phyloP scores from a whole-genome alignment of 805 yeast species.

The Candida saitoana region DNA sequence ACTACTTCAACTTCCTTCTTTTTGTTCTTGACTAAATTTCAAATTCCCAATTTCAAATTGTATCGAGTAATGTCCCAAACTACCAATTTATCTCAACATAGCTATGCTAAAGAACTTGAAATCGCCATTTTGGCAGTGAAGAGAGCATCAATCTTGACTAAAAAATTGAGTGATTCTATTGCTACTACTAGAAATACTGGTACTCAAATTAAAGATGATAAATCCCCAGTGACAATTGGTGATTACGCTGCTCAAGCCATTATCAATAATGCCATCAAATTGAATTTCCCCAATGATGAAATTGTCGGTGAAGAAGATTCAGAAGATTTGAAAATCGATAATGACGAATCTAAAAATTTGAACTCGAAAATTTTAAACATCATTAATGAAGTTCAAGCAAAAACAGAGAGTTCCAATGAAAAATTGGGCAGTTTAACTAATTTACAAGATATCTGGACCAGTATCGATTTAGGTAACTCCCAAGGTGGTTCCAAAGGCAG shows the following conservation, averaged over 20 bases:
- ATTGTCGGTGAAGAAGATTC: conserved; percentile 96
- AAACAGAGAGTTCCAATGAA: conserved; percentile 29
- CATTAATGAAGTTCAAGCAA: conserved; percentile 49
- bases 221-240: conserved; percentile 94
- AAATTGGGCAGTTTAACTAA: conserved; percentile 41
- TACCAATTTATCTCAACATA: conserved; percentile 18
- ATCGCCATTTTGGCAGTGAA: conserved; percentile 89
- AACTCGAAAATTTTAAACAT: conserved; percentile 55
- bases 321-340: conserved; percentile 45
- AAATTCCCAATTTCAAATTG: not conserved
- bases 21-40: not conserved
- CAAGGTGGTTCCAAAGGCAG: conserved; percentile 77
- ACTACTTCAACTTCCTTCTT: conserved; percentile 45
- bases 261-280: conserved; percentile 74
- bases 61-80: conserved; percentile 1
- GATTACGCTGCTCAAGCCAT: conserved; percentile 96
- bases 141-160: conserved; percentile 76
- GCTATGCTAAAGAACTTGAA: conserved; percentile 61
- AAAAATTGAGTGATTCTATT: conserved; percentile 56
- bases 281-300: conserved; percentile 78
- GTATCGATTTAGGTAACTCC: conserved; percentile 77
- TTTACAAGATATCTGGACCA: conserved; percentile 49
- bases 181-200: conserved; percentile 43
- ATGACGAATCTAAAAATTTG: conserved; percentile 44
- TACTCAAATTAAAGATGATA: conserved; percentile 75